phyloP scores from a whole-genome alignment of 2,329 filamentous ascomycete species.

The Exophiala oligosperma region DNA sequence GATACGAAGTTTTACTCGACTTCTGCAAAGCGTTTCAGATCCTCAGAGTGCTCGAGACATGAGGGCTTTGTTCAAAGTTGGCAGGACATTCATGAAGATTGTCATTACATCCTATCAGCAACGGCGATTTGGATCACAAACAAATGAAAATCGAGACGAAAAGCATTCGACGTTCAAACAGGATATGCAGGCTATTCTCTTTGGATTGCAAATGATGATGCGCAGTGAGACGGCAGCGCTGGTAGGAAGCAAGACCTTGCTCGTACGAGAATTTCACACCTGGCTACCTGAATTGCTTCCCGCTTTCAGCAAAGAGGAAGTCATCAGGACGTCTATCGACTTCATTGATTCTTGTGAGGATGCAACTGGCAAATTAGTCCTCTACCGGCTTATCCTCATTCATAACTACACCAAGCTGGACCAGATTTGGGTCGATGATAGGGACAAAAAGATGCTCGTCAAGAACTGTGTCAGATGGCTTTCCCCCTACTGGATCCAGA shows the following conservation, averaged over 20 bases:
- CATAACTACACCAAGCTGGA: constrained; percentile 80
- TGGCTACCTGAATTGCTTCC: constrained; percentile 91
- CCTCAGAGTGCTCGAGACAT: constrained; percentile 80
- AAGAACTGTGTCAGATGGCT: constrained; percentile 89
- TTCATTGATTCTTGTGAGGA: constrained; percentile 88
- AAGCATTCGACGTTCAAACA: constrained; percentile 66
- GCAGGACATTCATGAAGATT: constrained; percentile 88
- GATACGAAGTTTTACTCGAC: constrained; percentile 79
- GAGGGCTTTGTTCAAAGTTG: constrained; percentile 91
- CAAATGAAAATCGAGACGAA: constrained; percentile 43
- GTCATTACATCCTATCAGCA: constrained; percentile 85
- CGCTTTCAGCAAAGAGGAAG: constrained; percentile 76
- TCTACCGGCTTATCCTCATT: constrained; percentile 91
- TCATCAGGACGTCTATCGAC: constrained; percentile 85
- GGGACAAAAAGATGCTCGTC: constrained; percentile 71
- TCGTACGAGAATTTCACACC: constrained; percentile 93
- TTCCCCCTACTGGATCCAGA: constrained; percentile 84
- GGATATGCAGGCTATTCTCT: constrained; percentile 84
- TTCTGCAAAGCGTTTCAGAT: constrained; percentile 80
- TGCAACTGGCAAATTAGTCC: constrained; percentile 84
- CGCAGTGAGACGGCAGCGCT: constrained; percentile 79
- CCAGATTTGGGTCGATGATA: constrained; percentile 75
- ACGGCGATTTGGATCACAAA: constrained; percentile 70
- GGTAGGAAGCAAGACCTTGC: constrained; percentile 89
- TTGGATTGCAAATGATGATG: constrained; percentile 87